Percentiles rank a stretch among this genome's conserved stretches.
Evolutionary conservation across 2,329 filamentous ascomycete species (phyloP).

Genomic region (Xenoacremonium recifei): DNA sequence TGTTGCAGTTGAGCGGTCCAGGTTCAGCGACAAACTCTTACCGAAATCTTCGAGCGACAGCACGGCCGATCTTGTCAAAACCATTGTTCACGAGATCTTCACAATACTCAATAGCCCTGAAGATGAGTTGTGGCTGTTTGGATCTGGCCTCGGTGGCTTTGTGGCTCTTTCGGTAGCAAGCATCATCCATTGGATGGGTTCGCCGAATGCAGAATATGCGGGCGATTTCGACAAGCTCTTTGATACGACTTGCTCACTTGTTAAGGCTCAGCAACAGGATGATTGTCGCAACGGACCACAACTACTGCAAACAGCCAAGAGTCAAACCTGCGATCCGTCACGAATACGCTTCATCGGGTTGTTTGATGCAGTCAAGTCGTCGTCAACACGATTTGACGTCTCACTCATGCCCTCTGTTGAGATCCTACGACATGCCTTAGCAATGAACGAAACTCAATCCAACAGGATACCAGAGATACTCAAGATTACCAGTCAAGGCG

Average conservation of each 20-base stretch:
- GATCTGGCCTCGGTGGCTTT: conserved; percentile 21
- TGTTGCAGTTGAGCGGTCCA: conserved; percentile 6
- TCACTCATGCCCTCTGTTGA: conserved; percentile 17
- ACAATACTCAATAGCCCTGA: conserved; percentile 13
- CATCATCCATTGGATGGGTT: conserved; percentile 18
- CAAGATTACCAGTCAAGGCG: conserved; percentile 5
- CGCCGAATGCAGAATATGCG: conserved; percentile 4
- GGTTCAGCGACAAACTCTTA: conserved; percentile 15
- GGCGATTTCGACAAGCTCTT: conserved; percentile 18
- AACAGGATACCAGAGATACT: conserved; percentile 7
- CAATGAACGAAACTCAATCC: conserved; percentile 19
- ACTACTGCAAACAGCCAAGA: conserved; percentile 9
- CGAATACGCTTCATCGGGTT: conserved; percentile 22
- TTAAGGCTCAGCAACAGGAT: conserved; percentile 21
- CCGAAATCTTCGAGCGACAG: conserved; percentile 12
- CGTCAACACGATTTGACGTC: conserved; percentile 14
- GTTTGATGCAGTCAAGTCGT: conserved; percentile 16
- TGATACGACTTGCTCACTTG: conserved; percentile 12
- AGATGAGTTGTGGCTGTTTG: conserved; percentile 24
- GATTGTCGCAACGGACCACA: conserved; percentile 16
- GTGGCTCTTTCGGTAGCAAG: conserved; percentile 22
- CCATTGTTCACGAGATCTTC: conserved; percentile 18
- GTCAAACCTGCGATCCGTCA: conserved; percentile 7
- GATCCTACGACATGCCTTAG: conserved; percentile 19
- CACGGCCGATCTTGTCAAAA: conserved; percentile 15